Base-by-base conservation (phyloP, 352 stramenopile genomes). In the Phytophthora syringae region DNA sequence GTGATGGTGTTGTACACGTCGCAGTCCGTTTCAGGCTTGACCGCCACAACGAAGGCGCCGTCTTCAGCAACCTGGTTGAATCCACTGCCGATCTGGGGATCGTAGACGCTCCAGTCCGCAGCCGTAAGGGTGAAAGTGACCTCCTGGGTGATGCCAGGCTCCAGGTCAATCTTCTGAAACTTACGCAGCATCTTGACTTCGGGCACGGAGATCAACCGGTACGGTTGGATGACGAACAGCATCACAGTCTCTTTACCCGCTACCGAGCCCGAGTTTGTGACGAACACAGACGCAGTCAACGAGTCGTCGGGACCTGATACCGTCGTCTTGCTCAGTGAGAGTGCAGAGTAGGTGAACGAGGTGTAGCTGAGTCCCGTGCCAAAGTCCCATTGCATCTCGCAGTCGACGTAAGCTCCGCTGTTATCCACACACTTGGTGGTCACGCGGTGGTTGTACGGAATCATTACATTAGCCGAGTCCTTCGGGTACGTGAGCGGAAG, bases 401-500 rank as follows among this genome's bases (percentile, higher is more conserved):
- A 93, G 20, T 75, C 67, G 25, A 78, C 55, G 20, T 74, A 70
- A 7, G 48, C 21, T 1, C 63, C 60, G 3, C 22, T 60, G 43
- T 59, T 37, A 16, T 67, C 51, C 11, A 67, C 64, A 39, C 84
- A 93, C n/a, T 77, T 74, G 9, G 74, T 77, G 4, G 62, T 81
- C n/a, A 86, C 77, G 7, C 67, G 82, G 63, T 92, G 84, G 53
- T 91, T 91, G 80, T 95, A 95, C 39, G 80, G 77, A 55, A 92
- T 89, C 52, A 77, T 76, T 13, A 88, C 67, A 43, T 87, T 89
- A n/a, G 64, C 79, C 0, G 76, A 64, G 56, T 89, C 67, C 64
- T 84, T 85, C 5, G 84, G 86, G 70, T 93, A 97, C 16, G 88
- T 96, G 55, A 97, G 80, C 12, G 89, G 86, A 11, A 97, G 66